Base-by-base conservation (phyloP, 2,329 filamentous ascomycete genomes). In the Diplodia scrobiculata region DNA sequence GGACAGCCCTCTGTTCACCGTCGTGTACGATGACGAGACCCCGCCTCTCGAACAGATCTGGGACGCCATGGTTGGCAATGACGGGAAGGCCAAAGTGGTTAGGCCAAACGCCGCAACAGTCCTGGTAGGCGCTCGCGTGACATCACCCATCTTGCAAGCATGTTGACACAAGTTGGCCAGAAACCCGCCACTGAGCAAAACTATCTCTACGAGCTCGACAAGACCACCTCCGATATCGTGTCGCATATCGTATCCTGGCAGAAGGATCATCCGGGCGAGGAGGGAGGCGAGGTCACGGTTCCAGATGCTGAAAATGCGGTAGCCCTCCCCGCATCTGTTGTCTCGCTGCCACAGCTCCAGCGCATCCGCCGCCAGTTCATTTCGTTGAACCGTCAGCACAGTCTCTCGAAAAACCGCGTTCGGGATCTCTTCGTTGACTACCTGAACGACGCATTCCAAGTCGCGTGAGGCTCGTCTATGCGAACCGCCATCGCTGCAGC, bases 1-100 rank as follows among this genome's bases (percentile, higher is more conserved):
- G 91, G 91, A 96, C 75, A 90, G 88, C 65, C 91, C 91, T 1
- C 83, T 95, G 2, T 95, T 94, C 77, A 89, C 89, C 3, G 83
- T 95, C 0, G 84, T 91, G 11, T 91, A 89, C 83, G 88, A 92
- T 52, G 91, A 96, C 74, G 84, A 84, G 66, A 83, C 83, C 66
- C 84, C 84, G n/a, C 87, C 87, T 1, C 89, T 87, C 68, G 86
- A 89, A 55, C 82, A 84, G 66, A 84, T 95, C 66, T 95, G 91
- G 91, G 89, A 93, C 50, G 85, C 87, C 1, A 79, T 95, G 66
- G 76, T 86, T 14, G 84, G 83, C 38, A 80, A 76, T 34, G 82
- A 83, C 63, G 89, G 90, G 82, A 72, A 87, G 84, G 70, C 84
- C 67, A 91, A 90, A 74, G 76, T 85, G 4, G 84, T 95, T 62